Base-by-base conservation (phyloP, 2,329 filamentous ascomycete species). In the Diaporthe eres region DNA sequence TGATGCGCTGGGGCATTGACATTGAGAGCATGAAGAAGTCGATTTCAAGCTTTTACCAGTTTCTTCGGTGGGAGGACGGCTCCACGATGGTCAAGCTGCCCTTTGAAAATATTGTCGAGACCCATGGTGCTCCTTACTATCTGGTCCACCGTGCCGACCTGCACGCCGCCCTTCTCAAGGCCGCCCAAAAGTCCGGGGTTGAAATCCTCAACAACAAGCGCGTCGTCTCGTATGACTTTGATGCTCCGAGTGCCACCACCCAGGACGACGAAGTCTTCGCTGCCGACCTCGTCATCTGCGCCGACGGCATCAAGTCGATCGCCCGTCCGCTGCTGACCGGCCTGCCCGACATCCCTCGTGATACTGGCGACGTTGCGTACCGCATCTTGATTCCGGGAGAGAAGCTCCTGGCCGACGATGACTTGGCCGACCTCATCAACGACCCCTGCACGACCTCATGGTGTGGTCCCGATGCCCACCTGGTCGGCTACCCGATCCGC, bases 141-240 rank as follows among this genome's bases (percentile, higher is more conserved):
- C 77, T 83, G 4, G 80, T 83, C 7, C 83, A 84, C 74, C 81
- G 83, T n/a, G 83, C 82, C 19, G 83, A 84, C 70, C 81, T 85
- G 19, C 82, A 84, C 75, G 79, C 79, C 3, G 81, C 80, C 9
- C 78, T 85, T 25, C 77, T 83, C 25, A 71, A 79, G 34, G 80
- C 81, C 0, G 81, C 80, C 8, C 22, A 75, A 13, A 79, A 78
- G 78, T n/a, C 58, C 7, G n/a, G 58, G 22, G n/a, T 63, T 28
- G 37, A 42, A 12, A 63, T 63, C 13, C 58, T 42, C 39, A 63
- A 28, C 37, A 81, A 8, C 82, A 81, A 2, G 81, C 44, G 78
- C 9, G 82, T 82, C 2, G 70, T 74, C 2, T 47, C 73, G 1
- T 81, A 82, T n/a, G 77, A 81, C 37, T 77, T 79, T 44, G 37